Evolutionary conservation across 2,329 filamentous ascomycete genomes (phyloP).

Genomic region (Metarhizium guizhouense): DNA sequence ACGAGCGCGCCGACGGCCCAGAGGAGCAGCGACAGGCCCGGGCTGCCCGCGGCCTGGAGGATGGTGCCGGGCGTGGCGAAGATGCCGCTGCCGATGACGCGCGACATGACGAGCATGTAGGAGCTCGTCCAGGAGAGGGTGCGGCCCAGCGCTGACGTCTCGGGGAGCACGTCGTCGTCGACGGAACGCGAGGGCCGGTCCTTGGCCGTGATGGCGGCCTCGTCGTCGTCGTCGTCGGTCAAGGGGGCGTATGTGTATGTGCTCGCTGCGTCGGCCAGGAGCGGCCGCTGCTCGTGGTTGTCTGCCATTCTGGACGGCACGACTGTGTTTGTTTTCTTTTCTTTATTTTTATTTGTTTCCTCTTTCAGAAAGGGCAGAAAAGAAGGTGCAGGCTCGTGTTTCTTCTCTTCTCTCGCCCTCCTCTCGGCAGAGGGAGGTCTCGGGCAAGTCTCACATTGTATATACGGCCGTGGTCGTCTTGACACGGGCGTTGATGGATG

Average conservation of each 20-base stretch:
- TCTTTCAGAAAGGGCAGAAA: no score
- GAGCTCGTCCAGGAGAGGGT: constrained; percentile 54
- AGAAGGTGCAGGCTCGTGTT: no score
- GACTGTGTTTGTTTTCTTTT: no score
- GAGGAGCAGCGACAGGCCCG: constrained; percentile 51
- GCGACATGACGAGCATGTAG: constrained; percentile 58
- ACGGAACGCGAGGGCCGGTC: constrained; percentile 18
- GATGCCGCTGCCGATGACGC: constrained; percentile 62
- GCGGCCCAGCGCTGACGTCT: constrained; percentile 48
- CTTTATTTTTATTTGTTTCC: no score
- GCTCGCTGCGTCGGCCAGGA: background rate
- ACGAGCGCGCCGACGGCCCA: constrained; percentile 56
- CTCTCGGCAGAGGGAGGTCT: background rate
- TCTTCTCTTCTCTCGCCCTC: no score
- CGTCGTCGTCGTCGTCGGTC: background rate
- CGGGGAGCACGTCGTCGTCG: constrained; percentile 51
- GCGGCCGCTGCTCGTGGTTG: background rate
- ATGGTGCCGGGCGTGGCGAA: constrained; percentile 65
- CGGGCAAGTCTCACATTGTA: background rate
- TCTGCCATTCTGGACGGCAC: background rate
- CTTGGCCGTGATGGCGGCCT: background rate
- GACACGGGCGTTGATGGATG: background rate
- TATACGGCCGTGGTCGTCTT: no score
- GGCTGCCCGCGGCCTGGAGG: constrained; percentile 55
- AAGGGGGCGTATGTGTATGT: background rate